Evolutionary conservation across 495 filamentous ascomycete genomes (phyloP), one percentile per base, ranked within the genome.

Genomic region (Lentithecium fluviatile): DNA sequence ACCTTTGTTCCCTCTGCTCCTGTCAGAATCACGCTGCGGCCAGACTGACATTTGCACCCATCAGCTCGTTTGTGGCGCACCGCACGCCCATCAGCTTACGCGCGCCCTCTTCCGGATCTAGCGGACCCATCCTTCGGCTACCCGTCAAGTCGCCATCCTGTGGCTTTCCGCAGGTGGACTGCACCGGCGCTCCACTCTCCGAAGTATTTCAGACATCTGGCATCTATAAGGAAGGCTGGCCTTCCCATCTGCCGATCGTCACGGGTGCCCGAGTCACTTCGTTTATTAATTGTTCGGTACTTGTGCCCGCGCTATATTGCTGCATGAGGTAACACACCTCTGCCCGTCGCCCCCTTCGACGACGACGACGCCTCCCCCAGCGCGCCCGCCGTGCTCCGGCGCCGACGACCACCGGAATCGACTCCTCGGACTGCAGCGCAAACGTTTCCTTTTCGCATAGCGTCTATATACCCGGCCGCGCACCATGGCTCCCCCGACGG

Each of bases 401-500:
- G 20, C 45, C 23, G 45, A 49, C 45, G 6, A 49, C 24, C 21
- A 17, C 2, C 29, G 29, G 29, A 32, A 46, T 8, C 17, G 17
- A 7, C 43, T 8, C 43, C 15, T 6, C 8, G 15, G 36, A 8
- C 15, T 38, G 36, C 36, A 38, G 8, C 43, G 43, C 7, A 21
- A n/a, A n/a, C n/a, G n/a, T n/a, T 49, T 49, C 23, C 46, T n/a
- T 23, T 4, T 49, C 23, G 19, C 46, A 10, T 10, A 3, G 29
- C 29, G 15, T 43, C 15, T 6, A 43, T 4, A 43, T 43, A 6
- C 40, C 52, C 40, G 21, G 2, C 24, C 19, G 32, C 56, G 2
- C 56, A 23, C 7, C 36, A 60, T 60, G 56, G 46, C 52, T 45
- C 20, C 52, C 32, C 6, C 40, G n/a, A 25, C 49, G 15, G 26